These are phyloP conservation scores for Hymenoscyphus occultus DNA, from an alignment of 2,329 filamentous ascomycete genomes.

Conservation along the genomic window DNA sequence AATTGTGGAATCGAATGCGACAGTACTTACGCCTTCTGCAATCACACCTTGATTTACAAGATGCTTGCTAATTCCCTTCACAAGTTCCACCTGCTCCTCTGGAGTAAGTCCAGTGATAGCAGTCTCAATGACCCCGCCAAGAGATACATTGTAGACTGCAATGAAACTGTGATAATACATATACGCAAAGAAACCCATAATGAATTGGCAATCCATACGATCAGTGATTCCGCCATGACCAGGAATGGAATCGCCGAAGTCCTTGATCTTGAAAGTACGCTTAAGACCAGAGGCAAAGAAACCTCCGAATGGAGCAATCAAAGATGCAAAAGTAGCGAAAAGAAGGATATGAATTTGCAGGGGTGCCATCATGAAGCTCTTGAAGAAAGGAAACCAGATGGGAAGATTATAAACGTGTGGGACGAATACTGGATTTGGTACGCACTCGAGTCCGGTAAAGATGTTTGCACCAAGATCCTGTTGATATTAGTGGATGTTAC, in stretches of 20 bases:
- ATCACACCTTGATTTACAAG: slow-evolving; percentile 58
- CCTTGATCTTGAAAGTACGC: slow-evolving; percentile 99
- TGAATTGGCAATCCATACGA: slow-evolving; percentile 99
- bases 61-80: slow-evolving; percentile 62
- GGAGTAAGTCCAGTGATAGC: slow-evolving; percentile 84
- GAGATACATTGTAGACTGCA: slow-evolving; percentile 77
- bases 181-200: slow-evolving; percentile 98
- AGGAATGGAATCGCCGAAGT: slow-evolving; percentile 97
- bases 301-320: slow-evolving; percentile 95
- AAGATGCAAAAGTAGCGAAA: slow-evolving; percentile 88
- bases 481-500: slow-evolving; percentile 19
- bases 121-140: slow-evolving; percentile 84
- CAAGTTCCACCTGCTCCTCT: slow-evolving; percentile 85
- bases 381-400: slow-evolving; percentile 67
- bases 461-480: slow-evolving; percentile 87
- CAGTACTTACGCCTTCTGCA: slow-evolving; percentile 33
- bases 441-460: slow-evolving; percentile 85
- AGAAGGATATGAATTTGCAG: slow-evolving; percentile 92
- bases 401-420: slow-evolving; percentile 72
- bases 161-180: slow-evolving; percentile 99
- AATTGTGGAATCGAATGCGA: not conserved
- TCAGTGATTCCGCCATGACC: slow-evolving; percentile 98
- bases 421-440: slow-evolving; percentile 87
- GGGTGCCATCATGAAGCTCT: slow-evolving; percentile 73
- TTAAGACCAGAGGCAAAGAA: slow-evolving; percentile 98